phyloP scores from a whole-genome alignment of 176 grass and related monocot genomes.

The Secale cereale region DNA sequence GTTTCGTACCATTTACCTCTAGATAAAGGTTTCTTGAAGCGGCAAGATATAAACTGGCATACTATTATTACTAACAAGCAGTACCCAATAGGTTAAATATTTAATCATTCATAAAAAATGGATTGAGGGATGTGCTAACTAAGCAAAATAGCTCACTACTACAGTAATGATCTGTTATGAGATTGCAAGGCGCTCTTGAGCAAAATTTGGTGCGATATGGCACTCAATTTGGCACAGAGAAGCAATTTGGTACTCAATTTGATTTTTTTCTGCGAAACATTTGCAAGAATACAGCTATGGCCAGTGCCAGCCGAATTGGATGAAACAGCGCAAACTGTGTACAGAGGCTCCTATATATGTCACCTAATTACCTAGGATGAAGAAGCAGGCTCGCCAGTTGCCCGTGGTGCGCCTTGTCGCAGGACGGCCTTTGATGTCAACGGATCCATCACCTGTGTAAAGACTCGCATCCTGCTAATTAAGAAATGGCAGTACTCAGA shows the following conservation, averaged over 20 bases:
- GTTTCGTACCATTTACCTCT: background rate
- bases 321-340: background rate
- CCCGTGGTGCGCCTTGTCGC: constrained; percentile 45
- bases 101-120: background rate
- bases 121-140: background rate
- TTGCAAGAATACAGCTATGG: too few species aligned
- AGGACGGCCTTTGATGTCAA: constrained; percentile 46
- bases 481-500: constrained; percentile 13
- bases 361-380: constrained; percentile 48
- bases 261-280: background rate
- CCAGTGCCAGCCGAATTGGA: background rate
- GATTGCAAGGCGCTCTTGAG: background rate
- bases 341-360: too few species aligned
- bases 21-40: constrained; percentile 1
- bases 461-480: constrained; percentile 24
- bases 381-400: constrained; percentile 61
- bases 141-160: background rate
- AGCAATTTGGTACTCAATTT: background rate
- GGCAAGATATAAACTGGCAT: background rate
- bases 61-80: background rate
- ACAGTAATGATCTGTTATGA: background rate
- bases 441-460: constrained; percentile 61
- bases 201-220: background rate
- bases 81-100: background rate
- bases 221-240: background rate